Evolutionary conservation across 306 rosid genomes (phyloP).

Genomic region (Quercus gilva): DNA sequence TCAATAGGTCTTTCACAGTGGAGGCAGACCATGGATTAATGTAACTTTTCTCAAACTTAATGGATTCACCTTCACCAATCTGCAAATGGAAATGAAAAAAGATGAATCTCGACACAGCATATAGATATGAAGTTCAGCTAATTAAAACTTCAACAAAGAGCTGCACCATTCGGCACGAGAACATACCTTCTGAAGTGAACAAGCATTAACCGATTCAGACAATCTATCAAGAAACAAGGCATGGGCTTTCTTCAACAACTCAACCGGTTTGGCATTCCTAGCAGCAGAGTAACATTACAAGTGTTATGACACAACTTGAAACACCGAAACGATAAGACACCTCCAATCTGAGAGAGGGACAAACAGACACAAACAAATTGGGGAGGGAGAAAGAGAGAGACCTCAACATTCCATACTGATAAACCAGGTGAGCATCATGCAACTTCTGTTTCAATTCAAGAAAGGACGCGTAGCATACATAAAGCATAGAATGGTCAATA

Average conservation of each 20-base stretch:
- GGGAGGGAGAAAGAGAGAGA: constrained; percentile 17
- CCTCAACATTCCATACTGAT: constrained; percentile 72
- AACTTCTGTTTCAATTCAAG: constrained; percentile 60
- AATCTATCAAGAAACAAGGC: constrained; percentile 61
- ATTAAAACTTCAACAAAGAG: neutral
- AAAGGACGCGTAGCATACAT: constrained; percentile 48
- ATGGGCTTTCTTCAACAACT: constrained; percentile 64
- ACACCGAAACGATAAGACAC: constrained; percentile 16
- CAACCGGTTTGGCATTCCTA: constrained; percentile 81
- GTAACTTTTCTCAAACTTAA: constrained; percentile 20
- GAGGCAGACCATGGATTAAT: constrained; percentile 86
- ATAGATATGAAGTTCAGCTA: neutral
- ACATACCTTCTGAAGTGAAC: constrained; percentile 46
- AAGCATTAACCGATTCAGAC: constrained; percentile 46
- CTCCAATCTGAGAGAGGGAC: neutral
- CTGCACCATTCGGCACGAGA: neutral
- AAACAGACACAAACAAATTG: neutral
- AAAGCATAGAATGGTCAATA: constrained; percentile 45
- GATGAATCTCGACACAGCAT: neutral
- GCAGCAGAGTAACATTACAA: constrained; percentile 17
- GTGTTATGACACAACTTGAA: constrained; percentile 3
- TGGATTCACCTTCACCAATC: constrained; percentile 38
- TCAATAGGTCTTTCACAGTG: constrained; percentile 42
- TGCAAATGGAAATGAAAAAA: constrained; percentile 36
- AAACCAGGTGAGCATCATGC: constrained; percentile 57